Evolutionary conservation across 192 early-diverging fungal genomes (phyloP), one percentile per base, ranked within the genome.

Genomic region (Umbelopsis ramanniana): DNA sequence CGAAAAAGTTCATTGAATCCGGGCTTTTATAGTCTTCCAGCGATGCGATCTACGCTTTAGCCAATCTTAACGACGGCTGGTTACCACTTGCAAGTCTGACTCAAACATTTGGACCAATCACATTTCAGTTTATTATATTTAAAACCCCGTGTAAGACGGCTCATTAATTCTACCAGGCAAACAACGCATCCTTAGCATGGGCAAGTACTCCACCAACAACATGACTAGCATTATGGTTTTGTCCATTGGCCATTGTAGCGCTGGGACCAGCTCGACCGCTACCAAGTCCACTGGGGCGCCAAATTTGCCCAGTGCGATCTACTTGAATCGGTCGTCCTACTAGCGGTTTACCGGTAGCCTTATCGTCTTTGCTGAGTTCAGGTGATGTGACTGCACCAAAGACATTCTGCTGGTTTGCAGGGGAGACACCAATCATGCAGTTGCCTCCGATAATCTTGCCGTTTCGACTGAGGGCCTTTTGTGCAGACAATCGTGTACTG

Each of bases 381-480:
- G 67, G 57, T 22, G 54, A 72, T 33, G 46, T 35, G 29, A 72
- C 19, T 21, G 46, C 24, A 33, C 54, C 57, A 19, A 63, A 63
- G 4, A 48, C 71, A 26, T 60, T 72, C 37, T 55, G 71, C 26
- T 66, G 54, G 23, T 77, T 68, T 40, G 55, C 52, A 45, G 69
- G 50, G 26, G 46, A 67, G 19, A 80, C 76, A 6, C 66, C 71
- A 14, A 72, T 63, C 71, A 78, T 78, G 22, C 60, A 48, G 47
- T 73, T 73, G n/a, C 69, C 69, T 3, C 66, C 72, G 43, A 77
- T 72, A 9, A 69, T 37, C 23, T 77, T 52, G 4, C 73, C 78
- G 26, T 79, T 75, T 22, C 70, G 67, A 29, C 35, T 43, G 6
- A 81, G 43, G 2, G 72, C 77, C 60, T 67, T 70, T 33, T 76